Evolutionary conservation across 805 yeast genomes (phyloP), one percentile per base, ranked within the genome.

Genomic region (Saturnispora besseyi): DNA sequence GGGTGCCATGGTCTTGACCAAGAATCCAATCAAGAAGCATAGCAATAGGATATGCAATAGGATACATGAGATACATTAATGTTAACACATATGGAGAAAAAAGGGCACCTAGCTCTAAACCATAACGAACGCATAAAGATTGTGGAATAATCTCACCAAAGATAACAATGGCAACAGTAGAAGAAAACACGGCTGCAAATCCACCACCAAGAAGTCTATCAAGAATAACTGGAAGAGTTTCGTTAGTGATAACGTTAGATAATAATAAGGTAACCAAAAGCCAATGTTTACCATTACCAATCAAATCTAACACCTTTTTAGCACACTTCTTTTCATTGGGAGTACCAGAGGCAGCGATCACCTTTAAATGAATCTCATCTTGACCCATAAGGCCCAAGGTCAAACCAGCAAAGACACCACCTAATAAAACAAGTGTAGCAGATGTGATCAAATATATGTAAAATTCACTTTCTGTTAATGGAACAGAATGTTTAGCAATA

Each of bases 381-480:
- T 91, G 98, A 57, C 98, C 98, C 99, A 91, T 91, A 10, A 91
- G 75, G 2, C 93, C 98, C 45, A 91, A 72, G n/a, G 99, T 93
- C 41, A 91, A 73, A 7, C 95, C 96, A 5, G 96, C 95, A 73
- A 87, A 87, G n/a, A 85, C 81, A 57, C 96, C 96, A 51, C 96
- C 96, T 4, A 84, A 71, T 33, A 87, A 59, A 1, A 87, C 95
- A 24, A 87, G 71, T 22, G 70, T 55, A 6, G 76, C 73, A 1
- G 93, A 82, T 12, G 82, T 70, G 45, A 70, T 46, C 57, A 79
- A 62, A 57, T 79, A 77, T 33, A 73, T 55, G 59, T 73, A 75
- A 54, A 74, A 75, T 55, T 76, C 61, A 13, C 60, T 57, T 6
- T 59, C 61, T 1, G 64, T 56, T 18, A 62, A 55, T 1, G 66